A percentile compares a stretch with the other conserved stretches of the same genome.
These are phyloP conservation scores for Triangularia setosa DNA, from an alignment of 2,329 filamentous ascomycete species.

Conservation along the genomic window DNA sequence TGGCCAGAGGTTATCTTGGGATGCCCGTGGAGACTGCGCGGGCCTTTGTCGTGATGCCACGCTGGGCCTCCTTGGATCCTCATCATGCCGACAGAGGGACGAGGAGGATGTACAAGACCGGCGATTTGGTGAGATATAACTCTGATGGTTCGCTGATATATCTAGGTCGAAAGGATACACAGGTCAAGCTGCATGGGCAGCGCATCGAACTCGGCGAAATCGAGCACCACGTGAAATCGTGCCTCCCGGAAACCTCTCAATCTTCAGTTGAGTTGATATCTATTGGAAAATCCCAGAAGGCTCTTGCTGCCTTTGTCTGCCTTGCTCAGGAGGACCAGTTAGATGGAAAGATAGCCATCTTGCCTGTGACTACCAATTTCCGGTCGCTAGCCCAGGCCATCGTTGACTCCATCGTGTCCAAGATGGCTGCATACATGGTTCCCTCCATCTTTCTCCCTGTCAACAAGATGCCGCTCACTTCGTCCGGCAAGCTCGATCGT, in stretches of 20 bases:
- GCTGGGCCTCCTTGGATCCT: slow-evolving; percentile 45
- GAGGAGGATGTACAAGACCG: slow-evolving; percentile 42
- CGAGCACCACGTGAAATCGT: slow-evolving; percentile 32
- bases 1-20: slow-evolving; percentile 48
- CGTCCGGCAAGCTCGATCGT: slow-evolving; percentile 25
- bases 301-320: slow-evolving; percentile 20
- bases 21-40: slow-evolving; percentile 42
- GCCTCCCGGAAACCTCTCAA: slow-evolving; percentile 38
- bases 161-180: slow-evolving; percentile 48
- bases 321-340: slow-evolving; percentile 13
- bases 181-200: slow-evolving; percentile 54
- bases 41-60: slow-evolving; percentile 40
- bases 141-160: slow-evolving; percentile 36
- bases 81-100: slow-evolving; percentile 51
- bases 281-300: slow-evolving; percentile 29
- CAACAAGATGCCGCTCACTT: slow-evolving; percentile 27
- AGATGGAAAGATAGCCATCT: slow-evolving; percentile 26
- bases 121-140: slow-evolving; percentile 39
- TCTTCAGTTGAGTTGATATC: slow-evolving; percentile 48
- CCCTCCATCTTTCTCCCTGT: slow-evolving; percentile 25
- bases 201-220: slow-evolving; percentile 42
- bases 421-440: slow-evolving; percentile 28
- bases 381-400: slow-evolving; percentile 8
- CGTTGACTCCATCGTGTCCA: slow-evolving; percentile 25
- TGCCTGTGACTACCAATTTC: slow-evolving; percentile 15